Base-by-base conservation (phyloP, 2,329 filamentous ascomycete species). In the Knufia fluminis region DNA sequence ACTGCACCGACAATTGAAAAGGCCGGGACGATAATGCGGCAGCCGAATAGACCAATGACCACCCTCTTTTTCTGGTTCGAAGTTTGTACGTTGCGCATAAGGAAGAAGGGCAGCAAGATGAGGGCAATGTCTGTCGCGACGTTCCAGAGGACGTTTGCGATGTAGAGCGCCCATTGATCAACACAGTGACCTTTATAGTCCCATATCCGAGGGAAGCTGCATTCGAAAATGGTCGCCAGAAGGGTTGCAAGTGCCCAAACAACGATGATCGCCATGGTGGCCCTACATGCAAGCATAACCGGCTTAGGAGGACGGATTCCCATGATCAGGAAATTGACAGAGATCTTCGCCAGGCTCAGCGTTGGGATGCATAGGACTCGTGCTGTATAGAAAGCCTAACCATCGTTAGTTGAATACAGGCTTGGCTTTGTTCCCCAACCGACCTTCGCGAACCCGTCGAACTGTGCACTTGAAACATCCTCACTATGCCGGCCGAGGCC, bases 321-420 rank as follows among this genome's bases (percentile, higher is more conserved):
- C 39, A 59, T 57, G 20, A 61, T 43, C 16, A 60, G 50, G 16
- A 57, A 33, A 41, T 54, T 53, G 26, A 60, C 52, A 3, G 59
- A 55, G 16, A 42, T 42, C 39, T 42, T 42, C 4, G 39, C 16
- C 10, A 20, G 7, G 4, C 10, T 16, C 10, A 8, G 10, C 9
- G 23, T 24, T 8, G 22, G 4, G 39, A 42, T 42, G 9, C 6
- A 4, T 4, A 42, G 20, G 10, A 42, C 10, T 8, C 10, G 8
- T 10, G 39, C 39, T 4, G 39, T 19, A 23, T 42, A 42, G 14
- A 31, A 31, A 14, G 7, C 7, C 28, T 31, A 14, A 7, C 14
- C 14, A 7, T 14, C 28, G 28, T 31, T 31, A 31, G 28, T 14
- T 31, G 28, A 31, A 14, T 14, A 31, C 28, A 7, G 7, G 14